Evolutionary conservation across 495 filamentous ascomycete species (phyloP), one percentile per base, ranked within the genome.

Genomic region (Alectoria sarmentosa): DNA sequence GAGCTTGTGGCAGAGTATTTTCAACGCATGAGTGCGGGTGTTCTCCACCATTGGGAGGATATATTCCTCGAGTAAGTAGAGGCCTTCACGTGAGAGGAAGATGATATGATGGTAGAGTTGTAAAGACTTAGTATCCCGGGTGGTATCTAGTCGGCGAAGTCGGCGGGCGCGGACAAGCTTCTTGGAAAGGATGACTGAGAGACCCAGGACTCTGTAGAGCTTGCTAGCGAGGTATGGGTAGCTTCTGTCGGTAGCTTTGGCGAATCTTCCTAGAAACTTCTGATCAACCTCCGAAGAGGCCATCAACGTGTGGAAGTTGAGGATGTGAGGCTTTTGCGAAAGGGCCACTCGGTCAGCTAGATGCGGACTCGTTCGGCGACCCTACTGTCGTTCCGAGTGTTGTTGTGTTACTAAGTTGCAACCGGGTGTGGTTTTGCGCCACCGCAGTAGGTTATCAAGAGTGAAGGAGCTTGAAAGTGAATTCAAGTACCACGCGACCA

Each of bases 281-380:
- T 96, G 91, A 74, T 98, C 94, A 54, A 98, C 90, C 75, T 96
- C 91, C 57, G 91, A 92, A 73, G 90, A 92, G 75, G 95, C 93
- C 94, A 97, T 98, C 81, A 81, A 82, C 71, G 77, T 69, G 70
- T 65, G 65, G 41, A 78, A 67, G 65, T n/a, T 63, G 62, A 59
- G 61, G 38, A 48, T 38, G 23, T 37, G 58, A 57, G 67, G 55
- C n/a, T 58, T 57, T 65, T 71, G 69, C 58, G 55, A 65, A 17
- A 58, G 64, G 36, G 56, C 65, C 48, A 66, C 61, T 8, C 0
- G 32, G 57, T 69, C 58, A 69, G 67, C 64, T 42, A 26, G 41
- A n/a, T 59, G 57, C 19, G 13, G 3, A 32, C 26, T 19, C 28
- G 9, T 32, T 5, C 34, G 49, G 13, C 49, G 14, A 54, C 14